Evolutionary conservation across 176 grass and related monocot genomes (phyloP), one percentile per base, ranked within the genome.

Genomic region (Oryza meridionalis): DNA sequence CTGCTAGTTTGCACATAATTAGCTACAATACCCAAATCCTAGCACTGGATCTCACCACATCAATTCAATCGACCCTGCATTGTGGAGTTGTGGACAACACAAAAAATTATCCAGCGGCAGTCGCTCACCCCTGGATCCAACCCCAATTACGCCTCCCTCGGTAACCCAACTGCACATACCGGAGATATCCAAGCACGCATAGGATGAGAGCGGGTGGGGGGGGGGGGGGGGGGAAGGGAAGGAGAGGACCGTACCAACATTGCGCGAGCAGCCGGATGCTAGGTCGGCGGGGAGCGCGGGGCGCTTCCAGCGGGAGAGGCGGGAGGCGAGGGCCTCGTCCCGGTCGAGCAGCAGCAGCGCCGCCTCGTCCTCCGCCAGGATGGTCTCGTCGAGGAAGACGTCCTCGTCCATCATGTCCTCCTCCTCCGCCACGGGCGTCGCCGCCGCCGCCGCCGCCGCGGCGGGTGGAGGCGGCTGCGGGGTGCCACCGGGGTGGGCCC

Each of bases 341-440:
- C 87, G 86, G 47, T 92, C 70, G 69, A 94, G 83, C 69, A 91
- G 75, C 6, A 93, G 81, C 68, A 98, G 81, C 24, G 87, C 91
- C 44, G 89, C 96, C 81, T 98, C 93, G 76, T 93, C 96, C 82
- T 93, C 93, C 69, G 67, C 88, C 37, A 97, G 67, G 45, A 98
- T 69, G 27, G 85, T 50, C 43, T 98, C 89, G 19, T 98, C 96
- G 11, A 98, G 87, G 77, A 92, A 98, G 14, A 98, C 83, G 66
- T 98, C 96, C 66, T 95, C 96, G 59, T 98, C 96, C 91, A 96
- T 94, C 96, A 98, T 98, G 68, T 97, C 94, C 87, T 98, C 94
- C 86, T 94, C 96, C 81, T 29, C 78, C 15, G 21, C 65, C 29
- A 11, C 37, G 2, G 25, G 19, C 35, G 3, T n/a, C n/a, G n/a